Conservation (phyloP, 1,139 yeast species). For the Yamadazyma triangularis region DNA sequence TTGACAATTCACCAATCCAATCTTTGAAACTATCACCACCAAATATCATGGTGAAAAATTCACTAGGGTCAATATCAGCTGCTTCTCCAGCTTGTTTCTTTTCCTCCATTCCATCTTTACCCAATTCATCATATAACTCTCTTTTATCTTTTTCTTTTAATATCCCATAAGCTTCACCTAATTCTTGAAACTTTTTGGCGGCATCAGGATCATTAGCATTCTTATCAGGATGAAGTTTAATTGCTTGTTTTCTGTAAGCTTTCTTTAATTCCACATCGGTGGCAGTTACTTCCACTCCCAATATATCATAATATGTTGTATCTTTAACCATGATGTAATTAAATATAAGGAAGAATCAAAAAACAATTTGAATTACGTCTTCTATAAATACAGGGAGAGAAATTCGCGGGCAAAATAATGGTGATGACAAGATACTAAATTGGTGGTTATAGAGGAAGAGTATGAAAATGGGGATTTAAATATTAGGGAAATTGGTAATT, state of each 20-base stretch:
- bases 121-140: slow-evolving; percentile 39
- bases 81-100: slow-evolving; percentile 18
- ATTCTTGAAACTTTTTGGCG: slow-evolving; percentile 91
- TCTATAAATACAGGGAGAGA: too few relatives aligned
- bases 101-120: slow-evolving; percentile 37
- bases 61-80: slow-evolving; percentile 33
- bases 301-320: slow-evolving; percentile 78
- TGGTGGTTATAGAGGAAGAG: too few relatives aligned
- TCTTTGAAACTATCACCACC: slow-evolving; percentile 86
- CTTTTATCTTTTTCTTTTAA: slow-evolving; percentile 35
- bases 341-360: too few relatives aligned
- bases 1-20: slow-evolving; percentile 87
- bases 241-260: slow-evolving; percentile 89
- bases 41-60: slow-evolving; percentile 69
- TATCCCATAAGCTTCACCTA: slow-evolving; percentile 50
- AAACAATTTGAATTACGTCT: too few relatives aligned
- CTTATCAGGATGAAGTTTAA: slow-evolving; percentile 94
- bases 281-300: slow-evolving; percentile 79
- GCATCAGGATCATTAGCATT: slow-evolving; percentile 76
- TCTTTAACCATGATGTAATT: slow-evolving; percentile 89
- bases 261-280: slow-evolving; percentile 82
- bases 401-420: too few relatives aligned
- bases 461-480: too few relatives aligned
- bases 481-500: too few relatives aligned
- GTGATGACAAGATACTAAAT: too few relatives aligned